Conservation (phyloP, 805 yeast genomes). For the Ogataea paradorogensis region DNA sequence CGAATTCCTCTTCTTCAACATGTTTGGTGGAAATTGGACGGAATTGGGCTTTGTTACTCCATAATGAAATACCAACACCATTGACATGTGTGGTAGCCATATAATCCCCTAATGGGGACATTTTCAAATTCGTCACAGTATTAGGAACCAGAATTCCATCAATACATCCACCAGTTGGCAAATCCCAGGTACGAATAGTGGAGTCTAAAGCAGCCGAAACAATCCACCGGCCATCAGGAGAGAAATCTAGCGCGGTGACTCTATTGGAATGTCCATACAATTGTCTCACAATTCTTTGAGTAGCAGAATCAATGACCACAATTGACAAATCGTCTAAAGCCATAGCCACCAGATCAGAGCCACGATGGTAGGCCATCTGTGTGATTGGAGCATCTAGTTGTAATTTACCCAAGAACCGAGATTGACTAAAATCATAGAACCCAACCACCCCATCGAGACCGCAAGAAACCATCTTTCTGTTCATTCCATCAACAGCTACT, state of each 20-base stretch:
- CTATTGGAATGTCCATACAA: slow-evolving; percentile 88
- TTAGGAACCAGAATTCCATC: slow-evolving; percentile 79
- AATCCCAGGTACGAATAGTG: slow-evolving; percentile 93
- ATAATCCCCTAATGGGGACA: slow-evolving; percentile 86
- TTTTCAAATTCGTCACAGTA: slow-evolving; percentile 76
- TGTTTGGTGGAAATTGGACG: slow-evolving; percentile 70
- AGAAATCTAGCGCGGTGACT: slow-evolving; percentile 82
- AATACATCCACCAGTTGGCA: slow-evolving; percentile 95
- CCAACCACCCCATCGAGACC: slow-evolving; percentile 90
- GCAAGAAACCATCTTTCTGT: slow-evolving; percentile 78
- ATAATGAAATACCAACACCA: slow-evolving; percentile 84
- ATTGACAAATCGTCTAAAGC: slow-evolving; percentile 85
- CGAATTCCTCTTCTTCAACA: slow-evolving; percentile 73
- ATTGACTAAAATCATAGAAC: slow-evolving; percentile 77
- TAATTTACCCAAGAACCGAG: slow-evolving; percentile 63
- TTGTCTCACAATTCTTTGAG: slow-evolving; percentile 81
- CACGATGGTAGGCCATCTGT: slow-evolving; percentile 68
- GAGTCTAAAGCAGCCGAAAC: slow-evolving; percentile 80
- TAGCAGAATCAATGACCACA: slow-evolving; percentile 75
- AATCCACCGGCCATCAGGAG: slow-evolving; percentile 95
- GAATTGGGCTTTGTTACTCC: slow-evolving; percentile 92
- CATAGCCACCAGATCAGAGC: slow-evolving; percentile 81
- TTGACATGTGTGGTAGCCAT: slow-evolving; percentile 90
- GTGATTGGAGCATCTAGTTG: slow-evolving; percentile 77
- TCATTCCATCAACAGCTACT: slow-evolving; percentile 84